Conservation (phyloP, 768 basidiomycete species). For the Dentipellis sp. region DNA sequence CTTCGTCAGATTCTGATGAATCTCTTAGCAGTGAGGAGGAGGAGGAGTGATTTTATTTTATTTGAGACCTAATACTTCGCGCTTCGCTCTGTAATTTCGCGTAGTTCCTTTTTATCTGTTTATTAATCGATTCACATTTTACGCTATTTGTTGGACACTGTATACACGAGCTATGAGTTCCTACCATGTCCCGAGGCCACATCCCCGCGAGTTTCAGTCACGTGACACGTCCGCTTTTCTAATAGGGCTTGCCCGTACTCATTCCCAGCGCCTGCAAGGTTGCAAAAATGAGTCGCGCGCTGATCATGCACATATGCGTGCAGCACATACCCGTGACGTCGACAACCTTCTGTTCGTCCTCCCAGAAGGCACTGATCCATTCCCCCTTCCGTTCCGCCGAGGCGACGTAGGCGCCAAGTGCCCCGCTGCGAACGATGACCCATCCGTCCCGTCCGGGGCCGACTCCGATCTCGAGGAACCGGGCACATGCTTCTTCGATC, state of each 20-base stretch:
- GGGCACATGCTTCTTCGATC: slow-evolving; percentile 59
- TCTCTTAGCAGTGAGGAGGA: background rate
- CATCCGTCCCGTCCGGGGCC: slow-evolving; percentile 39
- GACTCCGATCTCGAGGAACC: slow-evolving; percentile 54
- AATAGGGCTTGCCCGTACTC: too few relatives aligned
- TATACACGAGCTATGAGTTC: too few relatives aligned
- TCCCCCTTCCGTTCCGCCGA: slow-evolving; percentile 28
- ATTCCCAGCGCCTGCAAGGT: slow-evolving; percentile 30
- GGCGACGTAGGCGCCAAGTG: slow-evolving; percentile 60
- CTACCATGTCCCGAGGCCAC: too few relatives aligned
- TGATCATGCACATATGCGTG: background rate
- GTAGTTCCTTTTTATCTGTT: too few relatives aligned
- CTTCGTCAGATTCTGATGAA: background rate
- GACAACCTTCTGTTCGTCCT: slow-evolving; percentile 40
- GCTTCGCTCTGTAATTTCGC: too few relatives aligned
- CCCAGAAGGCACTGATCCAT: slow-evolving; percentile 78
- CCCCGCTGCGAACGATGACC: slow-evolving; percentile 71
- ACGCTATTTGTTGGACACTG: too few relatives aligned
- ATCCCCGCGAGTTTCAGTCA: too few relatives aligned
- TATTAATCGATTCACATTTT: too few relatives aligned
- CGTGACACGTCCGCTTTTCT: too few relatives aligned
- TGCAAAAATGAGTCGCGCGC: background rate
- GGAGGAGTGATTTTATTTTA: too few relatives aligned
- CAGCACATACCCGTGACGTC: slow-evolving; percentile 67
- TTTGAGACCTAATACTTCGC: too few relatives aligned